Evolutionary conservation across 495 filamentous ascomycete species (phyloP).

Genomic region (Jackrogersella multiformis): DNA sequence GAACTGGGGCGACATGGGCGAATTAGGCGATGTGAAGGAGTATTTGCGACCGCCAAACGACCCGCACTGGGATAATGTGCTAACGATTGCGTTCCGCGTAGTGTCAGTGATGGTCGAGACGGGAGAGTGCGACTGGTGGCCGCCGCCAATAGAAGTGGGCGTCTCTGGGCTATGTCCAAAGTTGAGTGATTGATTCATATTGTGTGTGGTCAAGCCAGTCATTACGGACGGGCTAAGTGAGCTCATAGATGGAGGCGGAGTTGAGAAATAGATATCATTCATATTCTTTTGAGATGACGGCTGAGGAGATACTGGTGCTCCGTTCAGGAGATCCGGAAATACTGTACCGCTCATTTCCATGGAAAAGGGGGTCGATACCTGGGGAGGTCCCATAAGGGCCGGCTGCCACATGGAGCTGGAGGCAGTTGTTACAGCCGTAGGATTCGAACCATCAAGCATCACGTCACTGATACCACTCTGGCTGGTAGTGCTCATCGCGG

Average conservation of each 20-base stretch:
- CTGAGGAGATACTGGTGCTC: slow-evolving; percentile 70
- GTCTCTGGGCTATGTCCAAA: slow-evolving; percentile 71
- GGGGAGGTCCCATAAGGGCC: slow-evolving; percentile 67
- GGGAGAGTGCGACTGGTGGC: slow-evolving; percentile 65
- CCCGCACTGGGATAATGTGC: slow-evolving; percentile 79
- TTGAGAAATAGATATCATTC: slow-evolving; percentile 66
- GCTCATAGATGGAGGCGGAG: slow-evolving; percentile 74
- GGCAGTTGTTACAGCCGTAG: slow-evolving; percentile 53
- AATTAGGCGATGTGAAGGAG: slow-evolving; percentile 74
- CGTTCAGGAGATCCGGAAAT: slow-evolving; percentile 68
- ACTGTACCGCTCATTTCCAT: slow-evolving; percentile 64
- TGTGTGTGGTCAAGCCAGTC: slow-evolving; percentile 61
- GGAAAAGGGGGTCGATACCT: slow-evolving; percentile 68
- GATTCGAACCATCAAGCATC: slow-evolving; percentile 86
- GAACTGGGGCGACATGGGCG: slow-evolving; percentile 67
- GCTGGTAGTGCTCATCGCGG: slow-evolving; percentile 90
- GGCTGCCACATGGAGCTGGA: slow-evolving; percentile 72
- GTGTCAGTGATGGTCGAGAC: slow-evolving; percentile 86
- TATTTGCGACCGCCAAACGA: slow-evolving; percentile 79
- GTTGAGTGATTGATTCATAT: slow-evolving; percentile 67
- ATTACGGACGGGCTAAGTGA: slow-evolving; percentile 63
- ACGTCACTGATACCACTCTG: slow-evolving; percentile 92
- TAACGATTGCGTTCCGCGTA: slow-evolving; percentile 86
- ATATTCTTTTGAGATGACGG: slow-evolving; percentile 61
- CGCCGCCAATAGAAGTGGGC: slow-evolving; percentile 72